Evolutionary conservation across 352 stramenopile species (phyloP).

Genomic region (Phytophthora brassicae): DNA sequence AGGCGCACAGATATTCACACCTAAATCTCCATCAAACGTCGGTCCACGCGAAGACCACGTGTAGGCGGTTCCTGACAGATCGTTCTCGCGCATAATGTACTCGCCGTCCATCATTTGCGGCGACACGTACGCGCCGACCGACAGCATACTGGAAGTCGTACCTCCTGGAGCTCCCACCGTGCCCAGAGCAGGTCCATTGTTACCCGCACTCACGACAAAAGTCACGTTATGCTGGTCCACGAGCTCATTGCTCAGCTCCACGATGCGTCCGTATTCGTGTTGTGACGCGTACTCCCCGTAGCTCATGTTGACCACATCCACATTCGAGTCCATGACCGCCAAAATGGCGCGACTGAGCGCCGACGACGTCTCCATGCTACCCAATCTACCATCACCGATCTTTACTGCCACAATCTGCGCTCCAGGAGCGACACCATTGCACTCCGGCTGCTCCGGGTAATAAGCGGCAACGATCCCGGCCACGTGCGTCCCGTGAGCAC

Average conservation of each 20-base stretch:
- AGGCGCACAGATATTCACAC: conserved; percentile 92
- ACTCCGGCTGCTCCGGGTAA: conserved; percentile 81
- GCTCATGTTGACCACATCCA: conserved; percentile 97
- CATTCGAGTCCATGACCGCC: conserved; percentile 84
- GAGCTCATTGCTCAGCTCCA: conserved; percentile 89
- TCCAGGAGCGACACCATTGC: conserved; percentile 92
- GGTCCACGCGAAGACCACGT: conserved; percentile 93
- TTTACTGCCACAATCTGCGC: conserved; percentile 94
- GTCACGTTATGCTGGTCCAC: conserved; percentile 92
- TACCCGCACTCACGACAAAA: conserved; percentile 94
- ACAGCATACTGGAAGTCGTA: conserved; percentile 88
- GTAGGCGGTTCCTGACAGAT: conserved; percentile 75
- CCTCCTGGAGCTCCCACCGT: conserved; percentile 93
- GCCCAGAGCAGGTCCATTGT: conserved; percentile 95
- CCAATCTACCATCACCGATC: conserved; percentile 94
- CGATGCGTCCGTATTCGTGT: conserved; percentile 88
- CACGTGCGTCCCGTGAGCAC: conserved; percentile 95
- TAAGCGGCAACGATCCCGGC: conserved; percentile 94
- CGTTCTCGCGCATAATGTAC: conserved; percentile 87
- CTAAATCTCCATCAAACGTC: conserved; percentile 89
- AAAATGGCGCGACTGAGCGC: conserved; percentile 90
- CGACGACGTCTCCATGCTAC: conserved; percentile 93
- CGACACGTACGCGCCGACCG: conserved; percentile 95
- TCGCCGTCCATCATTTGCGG: conserved; percentile 92
- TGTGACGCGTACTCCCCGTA: conserved; percentile 94